These are phyloP conservation scores for Paramecium biaurelia DNA, from an alignment of 73 alveolate genomes.

Conservation along the genomic window DNA sequence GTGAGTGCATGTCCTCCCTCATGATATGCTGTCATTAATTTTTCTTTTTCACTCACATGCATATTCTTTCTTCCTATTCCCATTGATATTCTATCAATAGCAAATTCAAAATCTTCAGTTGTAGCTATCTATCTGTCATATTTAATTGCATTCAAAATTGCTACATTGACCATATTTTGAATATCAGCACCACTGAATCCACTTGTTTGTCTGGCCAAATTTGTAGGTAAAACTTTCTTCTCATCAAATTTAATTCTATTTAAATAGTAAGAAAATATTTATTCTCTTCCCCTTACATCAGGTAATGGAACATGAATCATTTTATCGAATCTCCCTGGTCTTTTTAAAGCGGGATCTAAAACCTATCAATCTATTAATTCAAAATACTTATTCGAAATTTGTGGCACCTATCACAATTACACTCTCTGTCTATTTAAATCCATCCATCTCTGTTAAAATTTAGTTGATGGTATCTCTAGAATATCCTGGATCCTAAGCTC, in stretches of 20 bases:
- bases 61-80: conserved; percentile 83
- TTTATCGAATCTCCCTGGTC: conserved; percentile 94
- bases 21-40: conserved; percentile 82
- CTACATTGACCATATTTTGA: conserved; percentile 80
- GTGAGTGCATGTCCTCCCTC: conserved; percentile 89
- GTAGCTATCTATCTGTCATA: conserved; percentile 70
- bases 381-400: conserved; percentile 72
- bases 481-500: conserved; percentile 73
- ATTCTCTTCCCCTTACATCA: conserved; percentile 87
- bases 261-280: conserved; percentile 74
- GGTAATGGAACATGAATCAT: conserved; percentile 85
- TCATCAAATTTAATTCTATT: conserved; percentile 57
- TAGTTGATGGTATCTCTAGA: conserved; percentile 86
- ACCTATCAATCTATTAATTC: background rate
- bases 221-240: conserved; percentile 57
- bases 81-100: conserved; percentile 86
- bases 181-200: conserved; percentile 91
- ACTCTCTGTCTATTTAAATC: conserved; percentile 81
- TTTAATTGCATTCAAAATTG: conserved; percentile 79
- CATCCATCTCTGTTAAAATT: conserved; percentile 92
- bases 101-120: conserved; percentile 76
- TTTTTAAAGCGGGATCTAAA: conserved; percentile 88
- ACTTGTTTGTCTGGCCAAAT: conserved; percentile 78
- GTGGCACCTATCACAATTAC: conserved; percentile 93
- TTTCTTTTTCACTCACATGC: conserved; percentile 76